Conservation (phyloP, 768 basidiomycete species). For the Rhodotorula kratochvilovae region DNA sequence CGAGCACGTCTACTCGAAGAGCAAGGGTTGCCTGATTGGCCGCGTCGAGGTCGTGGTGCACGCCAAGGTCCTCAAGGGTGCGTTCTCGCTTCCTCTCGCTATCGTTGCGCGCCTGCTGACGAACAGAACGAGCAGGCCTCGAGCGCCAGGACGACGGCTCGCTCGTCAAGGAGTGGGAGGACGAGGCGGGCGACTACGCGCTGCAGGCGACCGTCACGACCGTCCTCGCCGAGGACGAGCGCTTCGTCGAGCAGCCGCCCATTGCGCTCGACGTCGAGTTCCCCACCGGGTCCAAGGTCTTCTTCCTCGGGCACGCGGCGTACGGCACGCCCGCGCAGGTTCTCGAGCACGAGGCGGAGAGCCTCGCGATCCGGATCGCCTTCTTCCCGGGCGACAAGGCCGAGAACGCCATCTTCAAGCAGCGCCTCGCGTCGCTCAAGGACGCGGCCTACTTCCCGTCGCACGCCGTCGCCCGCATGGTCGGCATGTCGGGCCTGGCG, state of each 20-base stretch:
- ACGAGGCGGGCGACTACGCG: slow-evolving; percentile 79
- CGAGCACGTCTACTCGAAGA: slow-evolving; percentile 81
- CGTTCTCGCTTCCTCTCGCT: slow-evolving; percentile 28
- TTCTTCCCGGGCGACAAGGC: slow-evolving; percentile 79
- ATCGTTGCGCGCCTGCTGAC: background rate
- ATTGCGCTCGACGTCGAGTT: slow-evolving; percentile 82
- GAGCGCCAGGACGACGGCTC: slow-evolving; percentile 83
- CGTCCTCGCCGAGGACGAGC: slow-evolving; percentile 82
- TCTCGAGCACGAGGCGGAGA: slow-evolving; percentile 61
- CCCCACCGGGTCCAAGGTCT: slow-evolving; percentile 81
- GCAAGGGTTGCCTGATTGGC: slow-evolving; percentile 78
- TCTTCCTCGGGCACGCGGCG: slow-evolving; percentile 90
- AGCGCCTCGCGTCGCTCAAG: slow-evolving; percentile 56
- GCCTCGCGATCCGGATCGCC: slow-evolving; percentile 79
- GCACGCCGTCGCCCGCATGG: slow-evolving; percentile 67
- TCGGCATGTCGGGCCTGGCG: slow-evolving; percentile 70
- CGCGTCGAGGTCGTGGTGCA: slow-evolving; percentile 75
- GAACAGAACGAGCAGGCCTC: slow-evolving; percentile 57
- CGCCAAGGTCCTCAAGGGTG: slow-evolving; percentile 71
- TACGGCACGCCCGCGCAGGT: slow-evolving; percentile 96
- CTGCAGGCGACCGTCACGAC: slow-evolving; percentile 77
- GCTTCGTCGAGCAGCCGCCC: slow-evolving; percentile 64
- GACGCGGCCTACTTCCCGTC: slow-evolving; percentile 68
- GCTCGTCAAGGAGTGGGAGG: slow-evolving; percentile 91
- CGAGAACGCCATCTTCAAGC: slow-evolving; percentile 74